Conservation (phyloP, 148 eudicot species). For the Rhododendron molle region DNA sequence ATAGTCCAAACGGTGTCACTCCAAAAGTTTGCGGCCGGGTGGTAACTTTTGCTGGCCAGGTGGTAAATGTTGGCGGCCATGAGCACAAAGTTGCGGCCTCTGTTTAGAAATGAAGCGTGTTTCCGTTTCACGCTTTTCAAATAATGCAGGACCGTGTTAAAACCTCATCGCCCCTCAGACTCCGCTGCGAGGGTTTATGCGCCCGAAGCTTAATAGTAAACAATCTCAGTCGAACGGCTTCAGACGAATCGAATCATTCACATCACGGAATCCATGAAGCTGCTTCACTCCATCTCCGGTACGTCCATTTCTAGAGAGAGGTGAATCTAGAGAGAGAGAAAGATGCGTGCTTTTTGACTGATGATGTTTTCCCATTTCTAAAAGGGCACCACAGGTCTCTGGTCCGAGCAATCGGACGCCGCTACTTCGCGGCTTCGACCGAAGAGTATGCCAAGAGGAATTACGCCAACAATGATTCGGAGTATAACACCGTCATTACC, state of each 20-base stretch:
- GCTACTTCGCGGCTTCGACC: slow-evolving; percentile 45
- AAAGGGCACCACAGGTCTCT: slow-evolving; percentile 35
- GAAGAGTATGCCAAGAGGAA: slow-evolving; percentile 61
- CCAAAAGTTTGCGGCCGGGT: too few relatives aligned
- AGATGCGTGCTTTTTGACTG: background rate
- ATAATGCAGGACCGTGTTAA: too few relatives aligned
- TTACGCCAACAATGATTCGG: slow-evolving; percentile 68
- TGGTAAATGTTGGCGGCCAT: too few relatives aligned
- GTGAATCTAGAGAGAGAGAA: background rate
- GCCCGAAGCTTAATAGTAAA: background rate
- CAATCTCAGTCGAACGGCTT: background rate
- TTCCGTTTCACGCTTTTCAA: too few relatives aligned
- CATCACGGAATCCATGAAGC: slow-evolving; percentile 18
- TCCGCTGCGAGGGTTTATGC: background rate
- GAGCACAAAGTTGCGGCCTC: too few relatives aligned
- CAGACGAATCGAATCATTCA: background rate
- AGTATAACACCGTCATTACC: slow-evolving; percentile 70
- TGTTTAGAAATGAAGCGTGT: too few relatives aligned
- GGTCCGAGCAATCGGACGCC: slow-evolving; percentile 41
- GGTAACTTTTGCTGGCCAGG: too few relatives aligned
- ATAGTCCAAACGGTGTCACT: too few relatives aligned
- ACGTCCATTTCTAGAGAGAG: background rate
- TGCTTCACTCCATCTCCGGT: slow-evolving; percentile 36
- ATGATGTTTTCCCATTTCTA: background rate
- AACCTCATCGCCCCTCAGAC: background rate